A percentile compares a stretch with the other conserved stretches of the same genome.
phyloP scores from a whole-genome alignment of 2,329 filamentous ascomycete species.

The Tolypocladium inflatum region DNA sequence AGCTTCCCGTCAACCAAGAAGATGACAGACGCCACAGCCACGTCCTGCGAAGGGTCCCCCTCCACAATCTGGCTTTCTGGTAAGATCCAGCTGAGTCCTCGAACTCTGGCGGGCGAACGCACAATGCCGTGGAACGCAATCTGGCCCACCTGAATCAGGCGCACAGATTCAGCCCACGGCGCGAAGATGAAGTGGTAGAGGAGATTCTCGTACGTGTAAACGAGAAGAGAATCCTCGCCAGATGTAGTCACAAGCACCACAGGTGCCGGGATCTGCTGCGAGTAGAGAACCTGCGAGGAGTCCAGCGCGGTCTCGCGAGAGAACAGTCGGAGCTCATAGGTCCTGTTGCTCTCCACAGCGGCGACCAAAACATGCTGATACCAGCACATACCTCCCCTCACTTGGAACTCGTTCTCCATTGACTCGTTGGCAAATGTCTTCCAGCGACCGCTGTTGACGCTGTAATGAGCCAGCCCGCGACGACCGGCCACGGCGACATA shows the following conservation, averaged over 20 bases:
- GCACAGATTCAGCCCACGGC: slow-evolving; percentile 56
- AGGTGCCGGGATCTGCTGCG: slow-evolving; percentile 69
- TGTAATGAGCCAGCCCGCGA: slow-evolving; percentile 89
- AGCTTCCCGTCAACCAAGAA: slow-evolving; percentile 98
- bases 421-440: slow-evolving; percentile 79
- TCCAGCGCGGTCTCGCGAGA: slow-evolving; percentile 78
- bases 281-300: slow-evolving; percentile 61
- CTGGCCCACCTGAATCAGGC: slow-evolving; percentile 87
- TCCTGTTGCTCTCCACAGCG: slow-evolving; percentile 76
- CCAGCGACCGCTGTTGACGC: slow-evolving; percentile 88
- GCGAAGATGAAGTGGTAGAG: slow-evolving; percentile 92
- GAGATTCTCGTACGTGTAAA: slow-evolving; percentile 95
- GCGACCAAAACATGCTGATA: slow-evolving; percentile 92
- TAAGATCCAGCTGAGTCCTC: slow-evolving; percentile 90
- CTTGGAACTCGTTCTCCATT: slow-evolving; percentile 82
- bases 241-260: slow-evolving; percentile 86
- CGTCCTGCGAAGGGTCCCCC: slow-evolving; percentile 91
- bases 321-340: slow-evolving; percentile 83
- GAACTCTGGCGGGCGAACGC: slow-evolving; percentile 80
- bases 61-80: slow-evolving; percentile 82
- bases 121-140: slow-evolving; percentile 97
- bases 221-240: slow-evolving; percentile 86
- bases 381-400: slow-evolving; percentile 97
- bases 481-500: slow-evolving; percentile 95
- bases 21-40: slow-evolving; percentile 83